Conservation (phyloP, 75 land plant species). For the Gnetum montanum region DNA sequence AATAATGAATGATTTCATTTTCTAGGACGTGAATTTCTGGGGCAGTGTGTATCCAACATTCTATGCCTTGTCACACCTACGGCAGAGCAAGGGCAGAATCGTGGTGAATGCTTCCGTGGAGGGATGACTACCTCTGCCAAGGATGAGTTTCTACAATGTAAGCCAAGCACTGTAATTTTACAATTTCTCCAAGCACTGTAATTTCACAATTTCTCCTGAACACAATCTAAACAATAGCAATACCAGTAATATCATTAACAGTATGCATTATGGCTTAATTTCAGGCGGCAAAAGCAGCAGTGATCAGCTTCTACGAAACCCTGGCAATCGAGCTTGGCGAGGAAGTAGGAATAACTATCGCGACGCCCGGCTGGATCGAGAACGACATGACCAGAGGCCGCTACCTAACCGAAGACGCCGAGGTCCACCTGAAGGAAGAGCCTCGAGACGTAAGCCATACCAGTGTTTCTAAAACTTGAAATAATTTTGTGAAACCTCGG, state of each 20-base stretch:
- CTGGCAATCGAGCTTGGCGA: slow-evolving; percentile 60
- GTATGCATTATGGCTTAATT: no score
- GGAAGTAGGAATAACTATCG: slow-evolving; percentile 76
- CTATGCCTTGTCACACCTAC: slow-evolving; percentile 69
- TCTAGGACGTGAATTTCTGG: slow-evolving; percentile 85
- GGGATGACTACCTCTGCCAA: slow-evolving; percentile 75
- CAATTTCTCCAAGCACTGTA: neutral
- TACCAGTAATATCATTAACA: neutral
- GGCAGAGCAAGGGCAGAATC: slow-evolving; percentile 51
- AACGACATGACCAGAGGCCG: slow-evolving; percentile 69
- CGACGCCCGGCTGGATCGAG: slow-evolving; percentile 80
- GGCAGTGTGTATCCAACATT: slow-evolving; percentile 85
- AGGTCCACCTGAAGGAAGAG: slow-evolving; percentile 54
- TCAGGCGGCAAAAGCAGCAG: slow-evolving; percentile 85
- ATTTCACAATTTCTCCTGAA: neutral
- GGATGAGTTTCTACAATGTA: slow-evolving; percentile 80
- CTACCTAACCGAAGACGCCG: slow-evolving; percentile 63
- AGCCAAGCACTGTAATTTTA: slow-evolving; percentile 12
- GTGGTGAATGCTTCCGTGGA: slow-evolving; percentile 75
- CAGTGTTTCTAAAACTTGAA: neutral
- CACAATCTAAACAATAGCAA: no score
- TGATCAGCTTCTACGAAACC: slow-evolving; percentile 74
- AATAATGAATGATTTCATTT: neutral
- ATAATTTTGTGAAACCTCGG: no score
- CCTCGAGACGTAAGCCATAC: slow-evolving; percentile 70